Base-by-base conservation (phyloP, 2,329 filamentous ascomycete genomes). In the Shiraia sp. region DNA sequence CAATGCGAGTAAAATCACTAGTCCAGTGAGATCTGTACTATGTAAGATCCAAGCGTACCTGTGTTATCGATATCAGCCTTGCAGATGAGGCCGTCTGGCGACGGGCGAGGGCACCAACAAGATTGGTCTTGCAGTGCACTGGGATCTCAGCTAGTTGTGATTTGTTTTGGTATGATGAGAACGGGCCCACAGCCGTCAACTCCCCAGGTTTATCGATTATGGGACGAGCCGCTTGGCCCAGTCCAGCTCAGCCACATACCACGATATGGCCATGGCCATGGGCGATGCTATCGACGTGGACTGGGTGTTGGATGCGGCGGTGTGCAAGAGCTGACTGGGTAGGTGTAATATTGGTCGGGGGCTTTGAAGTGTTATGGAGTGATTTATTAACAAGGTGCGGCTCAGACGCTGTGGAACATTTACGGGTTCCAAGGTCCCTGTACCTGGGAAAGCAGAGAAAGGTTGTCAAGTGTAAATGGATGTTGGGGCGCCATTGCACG, bases 131-230 rank as follows among this genome's bases (percentile, higher is more conserved):
- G n/a, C n/a, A n/a, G n/a, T 33, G 17, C 23, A 8, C 26, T 13
- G 7, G 22, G 17, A 40, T 40, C 27, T 34, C 24, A 40, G 29
- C n/a, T 40, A 29, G 29, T 29, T 23, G 39, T 40, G 44, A n/a
- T n/a, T n/a, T n/a, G n/a, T n/a, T n/a, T n/a, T n/a, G n/a, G n/a
- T n/a, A n/a, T 22, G 19, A 22, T 22, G 19, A 22, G n/a, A n/a
- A n/a, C n/a, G n/a, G n/a, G n/a, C n/a, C n/a, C n/a, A n/a, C n/a
- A n/a, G n/a, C n/a, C n/a, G n/a, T n/a, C n/a, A 45, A 22, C 32
- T 34, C 13, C n/a, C n/a, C n/a, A n/a, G n/a, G 15, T 42, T 45
- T 57, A 53, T 55, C 52, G 52, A 59, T 57, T 56, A 41, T 22
- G 19, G 19, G 38, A 7, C 45, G 36, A 49, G 42, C 48, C 45